These are phyloP conservation scores for Cicer cuneatum DNA, from an alignment of 306 rosid genomes.

Conservation along the genomic window DNA sequence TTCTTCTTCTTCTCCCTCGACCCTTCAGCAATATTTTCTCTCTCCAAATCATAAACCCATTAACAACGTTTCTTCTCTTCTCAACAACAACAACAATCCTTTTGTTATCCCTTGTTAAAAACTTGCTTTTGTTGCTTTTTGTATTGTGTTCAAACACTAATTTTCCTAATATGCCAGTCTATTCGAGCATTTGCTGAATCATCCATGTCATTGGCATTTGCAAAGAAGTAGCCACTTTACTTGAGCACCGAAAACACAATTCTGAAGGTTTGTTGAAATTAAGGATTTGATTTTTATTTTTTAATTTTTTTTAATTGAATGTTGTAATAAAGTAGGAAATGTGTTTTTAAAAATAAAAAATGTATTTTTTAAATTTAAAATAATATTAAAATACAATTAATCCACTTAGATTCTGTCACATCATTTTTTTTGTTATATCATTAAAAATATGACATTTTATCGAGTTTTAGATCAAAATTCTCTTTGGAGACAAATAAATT, in stretches of 20 bases:
- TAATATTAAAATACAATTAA: no score
- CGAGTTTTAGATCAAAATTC: no score
- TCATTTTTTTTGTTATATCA: no score
- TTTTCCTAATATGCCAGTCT: conserved; percentile 59
- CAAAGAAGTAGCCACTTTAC: conserved; percentile 94
- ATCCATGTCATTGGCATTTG: conserved; percentile 79
- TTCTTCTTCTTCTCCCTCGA: conserved; percentile 64
- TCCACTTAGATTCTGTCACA: no score
- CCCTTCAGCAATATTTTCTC: conserved; percentile 62
- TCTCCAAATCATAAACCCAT: conserved; percentile 58
- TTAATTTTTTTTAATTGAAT: no score
- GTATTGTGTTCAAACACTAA: conserved; percentile 20
- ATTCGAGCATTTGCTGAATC: conserved; percentile 93
- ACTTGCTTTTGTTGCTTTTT: conserved; percentile 13
- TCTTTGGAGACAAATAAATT: no score
- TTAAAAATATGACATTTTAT: no score
- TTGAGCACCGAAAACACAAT: conserved; percentile 95
- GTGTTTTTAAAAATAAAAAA: no score
- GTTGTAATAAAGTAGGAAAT: no score
- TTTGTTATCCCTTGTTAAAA: conserved; percentile 55
- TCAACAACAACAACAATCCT: conserved; percentile 39
- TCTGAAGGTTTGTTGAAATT: conserved; percentile 52
- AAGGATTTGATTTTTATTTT: no score
- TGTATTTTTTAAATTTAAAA: no score
- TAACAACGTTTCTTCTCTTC: conserved; percentile 52